Evolutionary conservation across 805 yeast genomes (phyloP), one percentile per base, ranked within the genome.

Genomic region (Kazachstania viticola): DNA sequence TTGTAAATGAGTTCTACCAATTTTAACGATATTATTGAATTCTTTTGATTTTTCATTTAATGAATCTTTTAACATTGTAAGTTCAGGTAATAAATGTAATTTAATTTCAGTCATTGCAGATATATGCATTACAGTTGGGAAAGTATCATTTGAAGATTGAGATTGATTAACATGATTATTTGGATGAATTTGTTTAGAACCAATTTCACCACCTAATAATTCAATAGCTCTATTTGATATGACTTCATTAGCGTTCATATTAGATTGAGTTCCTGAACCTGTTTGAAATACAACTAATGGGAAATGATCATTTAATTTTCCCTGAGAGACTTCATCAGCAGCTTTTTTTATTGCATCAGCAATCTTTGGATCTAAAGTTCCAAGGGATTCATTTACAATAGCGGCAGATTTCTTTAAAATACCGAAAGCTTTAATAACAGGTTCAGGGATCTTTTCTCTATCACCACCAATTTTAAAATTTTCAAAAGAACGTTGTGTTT

Each of bases 91-190:
- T 59, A 91, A 70, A 26, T 68, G 65, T 54, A 71, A 51, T 33
- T 78, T 64, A 63, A 88, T 81, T 66, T 88, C 95, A 27, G 80
- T 72, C 41, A 87, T 95, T 14, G 97, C 95, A 35, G 98, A 96
- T 62, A 91, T 88, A 67, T 91, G 98, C 98, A 91, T 91, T 35
- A 88, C 98, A 23, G 98, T 87, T 46, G 98, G 98, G 81, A 91
- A 91, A 34, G 97, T 91, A 64, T 91, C 98, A 61, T 91, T 91
- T 29, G 95, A 84, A n/a, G 95, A 83, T 66, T 91, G 97, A 14
- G 95, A 82, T 83, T 84, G 87, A 71, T 91, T 91, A 51, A 87
- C 93, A 64, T 91, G 97, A 62, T 91, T 97, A 64, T 91, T 91
- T 44, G 98, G 98, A 64, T 91, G 98, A 34, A 91, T 95, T 41